These are phyloP conservation scores for Cotoneaster glaucophyllus DNA, from an alignment of 306 rosid species.

Conservation along the genomic window DNA sequence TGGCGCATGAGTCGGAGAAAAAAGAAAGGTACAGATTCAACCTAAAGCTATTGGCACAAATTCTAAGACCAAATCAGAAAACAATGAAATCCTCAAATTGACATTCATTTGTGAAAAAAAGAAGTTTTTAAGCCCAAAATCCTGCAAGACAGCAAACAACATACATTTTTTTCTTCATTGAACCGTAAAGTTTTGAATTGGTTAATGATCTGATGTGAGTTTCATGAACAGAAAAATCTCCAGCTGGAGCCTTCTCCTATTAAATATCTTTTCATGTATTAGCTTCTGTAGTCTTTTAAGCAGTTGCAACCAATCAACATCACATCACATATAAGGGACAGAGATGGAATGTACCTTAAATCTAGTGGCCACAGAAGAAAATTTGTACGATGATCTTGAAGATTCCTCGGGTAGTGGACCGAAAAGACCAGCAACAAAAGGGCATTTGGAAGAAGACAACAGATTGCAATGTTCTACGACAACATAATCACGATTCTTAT, in stretches of 20 bases:
- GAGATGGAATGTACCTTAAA: conserved; percentile 58
- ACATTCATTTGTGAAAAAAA: not conserved
- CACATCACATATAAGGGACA: not conserved
- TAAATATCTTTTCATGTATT: not conserved
- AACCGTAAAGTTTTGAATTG: not conserved
- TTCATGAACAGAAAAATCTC: not conserved
- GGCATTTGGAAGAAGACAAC: conserved; percentile 75
- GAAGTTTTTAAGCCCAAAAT: no score
- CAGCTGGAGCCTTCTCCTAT: not conserved
- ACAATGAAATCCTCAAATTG: not conserved
- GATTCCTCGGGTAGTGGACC: conserved; percentile 68
- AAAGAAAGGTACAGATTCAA: not conserved
- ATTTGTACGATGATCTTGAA: conserved; percentile 85
- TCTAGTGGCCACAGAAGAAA: conserved; percentile 93
- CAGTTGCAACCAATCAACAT: not conserved
- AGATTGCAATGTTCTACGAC: conserved; percentile 90
- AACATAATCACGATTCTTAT: conserved; percentile 95
- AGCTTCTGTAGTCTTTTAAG: not conserved
- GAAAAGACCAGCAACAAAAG: conserved; percentile 71
- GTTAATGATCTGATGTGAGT: not conserved
- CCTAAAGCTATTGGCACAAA: not conserved
- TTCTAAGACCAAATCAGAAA: not conserved
- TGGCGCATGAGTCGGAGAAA: not conserved
- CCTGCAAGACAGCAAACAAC: not conserved
- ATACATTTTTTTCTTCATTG: not conserved